A percentile compares a stretch with the other conserved stretches of the same genome.
These are phyloP conservation scores for Colletotrichum tropicale DNA, from an alignment of 2,329 filamentous ascomycete species.

Conservation along the genomic window DNA sequence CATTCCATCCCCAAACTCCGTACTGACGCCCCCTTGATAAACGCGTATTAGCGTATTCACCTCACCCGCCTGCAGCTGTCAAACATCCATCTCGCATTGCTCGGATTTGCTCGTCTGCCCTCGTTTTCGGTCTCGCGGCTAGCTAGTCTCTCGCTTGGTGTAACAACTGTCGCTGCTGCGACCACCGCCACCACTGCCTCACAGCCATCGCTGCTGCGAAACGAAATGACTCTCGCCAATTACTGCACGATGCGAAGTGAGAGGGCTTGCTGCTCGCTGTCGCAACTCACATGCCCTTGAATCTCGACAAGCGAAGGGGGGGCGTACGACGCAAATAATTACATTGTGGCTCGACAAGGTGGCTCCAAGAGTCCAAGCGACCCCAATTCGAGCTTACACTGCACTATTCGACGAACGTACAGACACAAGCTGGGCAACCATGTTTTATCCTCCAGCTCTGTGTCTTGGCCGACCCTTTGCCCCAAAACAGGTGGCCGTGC, in stretches of 20 bases:
- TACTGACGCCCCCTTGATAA: background rate
- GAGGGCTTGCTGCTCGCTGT: background rate
- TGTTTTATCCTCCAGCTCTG: background rate
- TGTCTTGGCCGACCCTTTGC: background rate
- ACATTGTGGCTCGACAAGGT: background rate
- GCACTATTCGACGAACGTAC: background rate
- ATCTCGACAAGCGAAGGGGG: background rate
- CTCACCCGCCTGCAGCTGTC: background rate
- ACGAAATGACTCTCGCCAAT: background rate
- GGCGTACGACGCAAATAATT: background rate
- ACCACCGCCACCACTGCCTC: background rate
- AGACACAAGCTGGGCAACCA: background rate
- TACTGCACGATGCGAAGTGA: background rate
- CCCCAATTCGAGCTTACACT: background rate
- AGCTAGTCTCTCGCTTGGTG: background rate
- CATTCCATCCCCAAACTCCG: background rate
- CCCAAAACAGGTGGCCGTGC: background rate
- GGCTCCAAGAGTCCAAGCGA: background rate
- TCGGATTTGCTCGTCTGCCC: background rate
- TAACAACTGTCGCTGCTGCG: background rate
- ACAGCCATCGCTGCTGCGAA: background rate
- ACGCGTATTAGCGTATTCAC: conserved; percentile 4
- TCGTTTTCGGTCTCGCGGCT: background rate
- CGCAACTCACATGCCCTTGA: background rate
- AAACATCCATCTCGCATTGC: background rate